Evolutionary conservation across 768 basidiomycete species (phyloP).

Genomic region (Phlegmacium glaucopus): DNA sequence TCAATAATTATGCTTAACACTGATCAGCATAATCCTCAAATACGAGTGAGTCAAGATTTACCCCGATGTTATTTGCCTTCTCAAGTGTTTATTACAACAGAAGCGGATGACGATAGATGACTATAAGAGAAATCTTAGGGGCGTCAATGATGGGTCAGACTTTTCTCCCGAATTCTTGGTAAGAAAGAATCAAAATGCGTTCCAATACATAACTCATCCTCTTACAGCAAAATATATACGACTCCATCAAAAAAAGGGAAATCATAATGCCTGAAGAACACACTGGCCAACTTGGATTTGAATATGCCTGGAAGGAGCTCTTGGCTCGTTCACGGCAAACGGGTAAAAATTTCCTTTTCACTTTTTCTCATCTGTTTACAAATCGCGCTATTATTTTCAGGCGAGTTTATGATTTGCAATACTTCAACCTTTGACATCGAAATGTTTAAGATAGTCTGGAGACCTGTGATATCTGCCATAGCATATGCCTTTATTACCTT

Average conservation of each 20-base stretch:
- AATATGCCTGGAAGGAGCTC: constrained; percentile 98
- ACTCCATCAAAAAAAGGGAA: constrained; percentile 90
- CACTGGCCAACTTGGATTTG: constrained; percentile 93
- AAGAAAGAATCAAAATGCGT: background rate
- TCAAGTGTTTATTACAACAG: constrained; percentile 34
- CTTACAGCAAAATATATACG: constrained; percentile 79
- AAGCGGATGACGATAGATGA: constrained; percentile 98
- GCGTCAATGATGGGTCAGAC: constrained; percentile 82
- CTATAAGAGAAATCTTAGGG: constrained; percentile 87
- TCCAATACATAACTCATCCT: background rate
- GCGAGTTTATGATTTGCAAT: constrained; percentile 74
- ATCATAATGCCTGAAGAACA: constrained; percentile 99
- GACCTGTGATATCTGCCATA: constrained; percentile 88
- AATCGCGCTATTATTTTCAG: constrained; percentile 35
- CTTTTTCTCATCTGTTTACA: background rate
- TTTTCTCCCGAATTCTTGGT: constrained; percentile 88
- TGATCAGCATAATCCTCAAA: constrained; percentile 93
- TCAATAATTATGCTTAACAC: constrained; percentile 99
- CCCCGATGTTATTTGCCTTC: background rate
- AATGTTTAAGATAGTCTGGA: constrained; percentile 96
- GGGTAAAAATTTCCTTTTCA: constrained; percentile 41
- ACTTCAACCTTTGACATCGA: constrained; percentile 79
- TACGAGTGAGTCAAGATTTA: constrained; percentile 52
- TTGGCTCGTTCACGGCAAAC: constrained; percentile 77
- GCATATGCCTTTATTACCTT: constrained; percentile 95